Evolutionary conservation across 2,329 filamentous ascomycete genomes (phyloP), one percentile per base, ranked within the genome.

Genomic region (Arthroderma uncinatum): DNA sequence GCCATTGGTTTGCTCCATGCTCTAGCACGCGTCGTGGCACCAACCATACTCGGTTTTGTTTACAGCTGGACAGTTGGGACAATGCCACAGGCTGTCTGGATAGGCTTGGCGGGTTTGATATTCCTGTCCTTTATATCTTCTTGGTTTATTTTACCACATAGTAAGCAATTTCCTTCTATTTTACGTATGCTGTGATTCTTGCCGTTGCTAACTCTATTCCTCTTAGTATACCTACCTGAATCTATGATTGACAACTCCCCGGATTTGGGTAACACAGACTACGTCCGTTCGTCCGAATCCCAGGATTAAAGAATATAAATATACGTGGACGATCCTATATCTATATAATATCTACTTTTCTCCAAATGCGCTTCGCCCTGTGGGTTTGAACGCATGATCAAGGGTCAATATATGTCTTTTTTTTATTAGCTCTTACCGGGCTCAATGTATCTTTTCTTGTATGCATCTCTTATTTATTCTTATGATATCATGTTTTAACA

Each of bases 1-100:
- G 91, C 90, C 1, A 86, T 85, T 14, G 93, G 92, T 0, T 76
- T 97, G 60, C 73, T 97, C 58, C 92, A 97, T 71, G 87, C 89
- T 0, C 73, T 95, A 36, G 82, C 87, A 2, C 79, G 90, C 60
- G 83, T 97, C 1, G 69, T 95, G 10, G 84, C 86, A 0, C 93
- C 93, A 0, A 79, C 89, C 0, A 67, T 92, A 1, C 95, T 96
- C 72, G 95, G 93, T 66, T 81, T 87, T 4, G 82, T 97, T 8
- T 98, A 95, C 68, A 86, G 86, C 12, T 76, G 79, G 1, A 97
- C 93, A 0, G 88, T 96, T 1, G 82, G 79, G 19, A 82, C 74
- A 1, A 92, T 87, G 62, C 83, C 89, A 0, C 89, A 93, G 70
- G 83, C 89, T 0, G 85, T 95, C 0, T 96, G 96, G 69, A 81